Evolutionary conservation across 1,284 basidiomycete species (phyloP), one percentile per base, ranked within the genome.

Genomic region (Anthracocystis panici-leucophaei): DNA sequence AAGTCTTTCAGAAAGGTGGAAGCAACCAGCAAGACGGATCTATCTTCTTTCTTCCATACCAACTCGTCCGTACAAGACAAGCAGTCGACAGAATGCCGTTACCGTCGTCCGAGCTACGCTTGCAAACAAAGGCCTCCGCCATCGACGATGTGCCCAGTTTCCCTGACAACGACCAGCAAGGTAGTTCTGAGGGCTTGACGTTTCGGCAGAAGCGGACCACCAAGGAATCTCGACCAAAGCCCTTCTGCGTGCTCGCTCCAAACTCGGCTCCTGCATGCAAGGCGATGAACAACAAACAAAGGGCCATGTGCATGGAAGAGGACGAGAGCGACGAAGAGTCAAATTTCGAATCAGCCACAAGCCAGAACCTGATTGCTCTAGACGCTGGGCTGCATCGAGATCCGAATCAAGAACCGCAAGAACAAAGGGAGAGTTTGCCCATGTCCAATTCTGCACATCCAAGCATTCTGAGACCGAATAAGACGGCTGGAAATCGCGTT

Each of bases 121-220:
- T 67, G 6, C 46, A 61, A n/a, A 61, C 38, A 31, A 67, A 61
- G 35, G 49, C 40, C 49, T 33, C 49, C 12, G 38, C 41, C 7
- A 44, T 61, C 29, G 65, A 67, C 31, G 58, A 67, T 20, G 57
- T 56, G 27, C 44, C 59, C 8, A 46, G 49, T 4, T 59, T 59
- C 18, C 20, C 21, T 2, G 18, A 16, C 27, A n/a, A 25, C 40
- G 20, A 38, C 14, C 11, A 23, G 21, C 44, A 14, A 25, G 33
- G 11, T 21, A 3, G 12, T 12, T 21, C 54, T 9, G 54, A 67
- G 18, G 48, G 33, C 2, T 54, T 54, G 11, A 60, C 65, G 9
- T 66, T 61, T 40, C 51, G 51, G 8, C 54, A 14, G 29, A 6
- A 40, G 16, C 11, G 40, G 20, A 10, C 35, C 29, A 7, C 31